A percentile compares a stretch with the other conserved stretches of the same genome.
Conservation (phyloP, 352 stramenopile species). For the Phytophthora pistaciae region DNA sequence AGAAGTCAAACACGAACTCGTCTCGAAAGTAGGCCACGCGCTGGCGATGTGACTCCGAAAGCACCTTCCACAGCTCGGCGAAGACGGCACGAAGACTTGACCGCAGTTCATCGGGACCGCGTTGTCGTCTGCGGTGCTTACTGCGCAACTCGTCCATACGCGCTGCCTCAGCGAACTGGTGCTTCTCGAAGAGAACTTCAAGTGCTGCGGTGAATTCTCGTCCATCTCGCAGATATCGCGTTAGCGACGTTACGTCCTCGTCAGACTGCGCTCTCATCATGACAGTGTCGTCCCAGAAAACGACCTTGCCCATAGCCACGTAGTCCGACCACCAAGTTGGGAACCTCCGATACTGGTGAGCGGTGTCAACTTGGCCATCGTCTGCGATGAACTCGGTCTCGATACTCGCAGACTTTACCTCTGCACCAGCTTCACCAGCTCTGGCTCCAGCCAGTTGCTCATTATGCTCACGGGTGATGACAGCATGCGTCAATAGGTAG, state of each 20-base stretch:
- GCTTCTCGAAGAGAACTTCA: constrained; percentile 80
- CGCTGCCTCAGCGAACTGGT: constrained; percentile 80
- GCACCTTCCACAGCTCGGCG: constrained; percentile 62
- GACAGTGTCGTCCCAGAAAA: constrained; percentile 83
- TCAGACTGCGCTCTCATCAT: constrained; percentile 62
- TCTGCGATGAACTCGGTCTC: constrained; percentile 59
- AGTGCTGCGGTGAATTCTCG: constrained; percentile 54
- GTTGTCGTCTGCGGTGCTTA: constrained; percentile 44
- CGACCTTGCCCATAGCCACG: constrained; percentile 61
- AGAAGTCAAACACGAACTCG: constrained; percentile 70
- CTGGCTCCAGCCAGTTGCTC: neutral
- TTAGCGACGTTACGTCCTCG: constrained; percentile 53
- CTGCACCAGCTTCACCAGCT: neutral
- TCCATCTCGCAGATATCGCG: constrained; percentile 55
- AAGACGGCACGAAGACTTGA: constrained; percentile 54
- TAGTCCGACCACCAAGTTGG: constrained; percentile 69
- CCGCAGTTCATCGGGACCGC: constrained; percentile 51
- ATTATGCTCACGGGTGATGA: constrained; percentile 29
- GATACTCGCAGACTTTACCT: constrained; percentile 41
- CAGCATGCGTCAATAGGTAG: constrained; percentile 59
- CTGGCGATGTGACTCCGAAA: constrained; percentile 59
- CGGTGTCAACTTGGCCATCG: constrained; percentile 29
- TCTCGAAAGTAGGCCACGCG: constrained; percentile 67
- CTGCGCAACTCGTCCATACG: constrained; percentile 78
- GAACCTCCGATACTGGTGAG: constrained; percentile 53